These are phyloP conservation scores for Caloboletus inedulis DNA, from an alignment of 1,284 basidiomycete species.

Conservation along the genomic window DNA sequence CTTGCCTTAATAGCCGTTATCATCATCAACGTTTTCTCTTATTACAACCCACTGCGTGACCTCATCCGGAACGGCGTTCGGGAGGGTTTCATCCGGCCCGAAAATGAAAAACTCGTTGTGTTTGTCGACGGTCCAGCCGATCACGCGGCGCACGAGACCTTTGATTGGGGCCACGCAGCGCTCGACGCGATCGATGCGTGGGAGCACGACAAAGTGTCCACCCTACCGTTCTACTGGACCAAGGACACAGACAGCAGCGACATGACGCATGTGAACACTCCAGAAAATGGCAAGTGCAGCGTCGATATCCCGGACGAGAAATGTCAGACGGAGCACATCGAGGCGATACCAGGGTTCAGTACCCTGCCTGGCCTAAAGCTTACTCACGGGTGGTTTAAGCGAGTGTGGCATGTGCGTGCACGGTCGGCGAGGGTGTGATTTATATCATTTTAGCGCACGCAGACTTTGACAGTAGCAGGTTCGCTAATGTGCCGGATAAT, in stretches of 20 bases:
- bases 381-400: slow-evolving; percentile 31
- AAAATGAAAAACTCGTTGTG: slow-evolving; percentile 57
- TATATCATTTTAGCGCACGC: not conserved
- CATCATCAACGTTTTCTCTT: slow-evolving; percentile 77
- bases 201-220: slow-evolving; percentile 38
- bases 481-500: not conserved
- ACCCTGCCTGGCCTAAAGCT: slow-evolving; percentile 27
- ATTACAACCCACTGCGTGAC: slow-evolving; percentile 75
- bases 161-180: slow-evolving; percentile 77
- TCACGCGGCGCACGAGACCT: slow-evolving; percentile 50
- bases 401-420: slow-evolving; percentile 31
- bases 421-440: slow-evolving; percentile 23
- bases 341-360: slow-evolving; percentile 24
- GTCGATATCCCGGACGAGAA: slow-evolving; percentile 1
- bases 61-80: slow-evolving; percentile 66
- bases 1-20: slow-evolving; percentile 58
- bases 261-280: slow-evolving; percentile 23
- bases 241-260: slow-evolving; percentile 35
- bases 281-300: not conserved
- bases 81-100: slow-evolving; percentile 72
- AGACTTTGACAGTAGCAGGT: not conserved
- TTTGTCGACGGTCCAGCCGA: slow-evolving; percentile 73
- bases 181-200: slow-evolving; percentile 65
- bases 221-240: slow-evolving; percentile 42
- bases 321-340: slow-evolving; percentile 21